Percentiles rank a stretch among this genome's conserved stretches.
These are phyloP conservation scores for Ajuga reptans DNA, from an alignment of 305 asterid species.

Conservation along the genomic window DNA sequence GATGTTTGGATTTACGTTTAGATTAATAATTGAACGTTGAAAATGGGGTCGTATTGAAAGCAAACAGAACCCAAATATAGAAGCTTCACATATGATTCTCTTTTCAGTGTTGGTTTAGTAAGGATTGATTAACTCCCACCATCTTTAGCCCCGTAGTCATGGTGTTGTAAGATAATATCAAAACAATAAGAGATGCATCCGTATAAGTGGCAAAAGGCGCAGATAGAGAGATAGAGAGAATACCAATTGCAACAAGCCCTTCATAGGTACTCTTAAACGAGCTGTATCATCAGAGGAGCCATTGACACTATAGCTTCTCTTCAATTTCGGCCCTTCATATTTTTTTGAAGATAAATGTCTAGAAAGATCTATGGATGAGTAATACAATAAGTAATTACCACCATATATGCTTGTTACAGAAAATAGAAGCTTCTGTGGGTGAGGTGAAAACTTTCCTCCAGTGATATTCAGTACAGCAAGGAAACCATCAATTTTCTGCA, in stretches of 20 bases:
- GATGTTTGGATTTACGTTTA: neutral
- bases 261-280: conserved; percentile 72
- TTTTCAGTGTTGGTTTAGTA: neutral
- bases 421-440: conserved; percentile 82
- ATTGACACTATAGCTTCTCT: conserved; percentile 61
- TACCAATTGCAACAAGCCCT: conserved; percentile 88
- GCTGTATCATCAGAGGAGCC: conserved; percentile 48
- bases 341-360: conserved; percentile 36
- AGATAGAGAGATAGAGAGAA: conserved; percentile 6
- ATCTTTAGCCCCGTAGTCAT: neutral
- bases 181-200: neutral
- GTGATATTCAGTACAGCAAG: conserved; percentile 74
- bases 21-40: too few species aligned
- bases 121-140: neutral
- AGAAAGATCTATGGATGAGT: conserved; percentile 72
- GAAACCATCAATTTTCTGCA: conserved; percentile 86
- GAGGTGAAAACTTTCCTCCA: conserved; percentile 80
- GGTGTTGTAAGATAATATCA: conserved; percentile 1
- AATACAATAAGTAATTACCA: conserved; percentile 66
- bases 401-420: conserved; percentile 78
- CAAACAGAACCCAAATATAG: neutral
- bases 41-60: too few species aligned
- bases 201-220: neutral
- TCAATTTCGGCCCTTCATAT: conserved; percentile 44
- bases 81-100: neutral